Evolutionary conservation across 75 land plant genomes (phyloP).

Genomic region (Cupressus sempervirens): DNA sequence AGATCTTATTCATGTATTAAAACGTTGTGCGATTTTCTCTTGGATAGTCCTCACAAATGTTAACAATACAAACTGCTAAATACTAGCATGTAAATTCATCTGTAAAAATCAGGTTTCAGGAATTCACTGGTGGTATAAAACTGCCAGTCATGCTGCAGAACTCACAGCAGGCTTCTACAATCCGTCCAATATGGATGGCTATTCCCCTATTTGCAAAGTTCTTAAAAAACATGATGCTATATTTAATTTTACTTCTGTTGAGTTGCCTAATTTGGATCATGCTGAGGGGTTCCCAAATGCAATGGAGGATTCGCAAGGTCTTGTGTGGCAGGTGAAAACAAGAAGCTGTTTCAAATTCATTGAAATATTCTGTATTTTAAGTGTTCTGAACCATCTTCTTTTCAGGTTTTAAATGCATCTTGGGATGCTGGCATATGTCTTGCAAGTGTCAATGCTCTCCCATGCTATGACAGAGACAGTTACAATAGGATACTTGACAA

Average conservation of each 20-base stretch:
- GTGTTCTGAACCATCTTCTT: conserved; percentile 19
- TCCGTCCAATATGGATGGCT: conserved; percentile 78
- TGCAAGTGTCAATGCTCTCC: conserved; percentile 66
- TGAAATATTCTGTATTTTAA: not conserved
- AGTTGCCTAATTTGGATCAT: conserved; percentile 27
- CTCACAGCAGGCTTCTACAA: conserved; percentile 82
- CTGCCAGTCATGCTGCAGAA: conserved; percentile 90
- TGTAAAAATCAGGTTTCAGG: conserved; percentile 64
- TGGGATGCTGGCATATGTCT: conserved; percentile 75
- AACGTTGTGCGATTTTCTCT: not conserved
- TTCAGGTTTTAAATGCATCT: conserved; percentile 80
- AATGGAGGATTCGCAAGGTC: conserved; percentile 77
- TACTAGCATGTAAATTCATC: not conserved
- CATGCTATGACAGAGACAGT: conserved; percentile 66
- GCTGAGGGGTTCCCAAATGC: conserved; percentile 50
- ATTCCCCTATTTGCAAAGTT: conserved; percentile 61
- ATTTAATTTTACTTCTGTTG: conserved; percentile 61
- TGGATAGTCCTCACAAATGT: not conserved
- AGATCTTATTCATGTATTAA: not conserved
- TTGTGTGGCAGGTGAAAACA: conserved; percentile 78
- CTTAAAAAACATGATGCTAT: conserved; percentile 67
- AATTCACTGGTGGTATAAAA: conserved; percentile 88
- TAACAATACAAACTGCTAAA: not conserved
- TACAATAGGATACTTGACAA: conserved; percentile 60
- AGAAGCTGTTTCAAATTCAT: not conserved